Percentiles rank a stretch among this genome's conserved stretches.
These are phyloP conservation scores for Epichloe gansuensis DNA, from an alignment of 2,329 filamentous ascomycete genomes.

Conservation along the genomic window DNA sequence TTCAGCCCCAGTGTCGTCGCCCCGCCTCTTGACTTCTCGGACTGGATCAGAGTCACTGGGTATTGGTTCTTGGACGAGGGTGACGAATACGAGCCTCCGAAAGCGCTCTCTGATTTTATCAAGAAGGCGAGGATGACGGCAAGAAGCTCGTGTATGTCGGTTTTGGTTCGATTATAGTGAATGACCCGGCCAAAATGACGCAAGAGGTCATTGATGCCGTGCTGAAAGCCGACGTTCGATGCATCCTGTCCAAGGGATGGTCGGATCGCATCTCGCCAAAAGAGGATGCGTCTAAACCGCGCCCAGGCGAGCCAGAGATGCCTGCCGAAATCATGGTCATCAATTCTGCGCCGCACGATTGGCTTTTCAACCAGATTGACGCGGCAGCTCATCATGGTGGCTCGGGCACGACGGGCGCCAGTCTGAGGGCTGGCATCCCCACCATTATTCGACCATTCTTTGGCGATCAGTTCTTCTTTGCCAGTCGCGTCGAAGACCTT, in stretches of 20 bases:
- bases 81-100: constrained; percentile 56
- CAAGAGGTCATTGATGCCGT: constrained; percentile 90
- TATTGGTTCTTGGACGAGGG: constrained; percentile 95
- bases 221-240: constrained; percentile 80
- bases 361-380: constrained; percentile 89
- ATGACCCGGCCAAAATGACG: constrained; percentile 78
- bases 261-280: constrained; percentile 61
- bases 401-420: constrained; percentile 88
- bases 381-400: constrained; percentile 92
- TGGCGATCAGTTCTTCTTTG: constrained; percentile 96
- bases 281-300: constrained; percentile 32
- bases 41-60: constrained; percentile 94
- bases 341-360: constrained; percentile 86
- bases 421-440: constrained; percentile 77
- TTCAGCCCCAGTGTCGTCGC: constrained; percentile 91
- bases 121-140: constrained; percentile 63
- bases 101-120: constrained; percentile 72
- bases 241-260: constrained; percentile 94
- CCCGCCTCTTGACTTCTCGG: constrained; percentile 86
- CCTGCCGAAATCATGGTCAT: constrained; percentile 77
- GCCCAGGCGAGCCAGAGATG: constrained; percentile 50
- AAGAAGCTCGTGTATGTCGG: constrained; percentile 96
- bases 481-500: constrained; percentile 76
- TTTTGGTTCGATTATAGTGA: constrained; percentile 91
- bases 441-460: constrained; percentile 97